phyloP scores from a whole-genome alignment of 2,329 filamentous ascomycete genomes.

The Dactylonectria macrodidyma region DNA sequence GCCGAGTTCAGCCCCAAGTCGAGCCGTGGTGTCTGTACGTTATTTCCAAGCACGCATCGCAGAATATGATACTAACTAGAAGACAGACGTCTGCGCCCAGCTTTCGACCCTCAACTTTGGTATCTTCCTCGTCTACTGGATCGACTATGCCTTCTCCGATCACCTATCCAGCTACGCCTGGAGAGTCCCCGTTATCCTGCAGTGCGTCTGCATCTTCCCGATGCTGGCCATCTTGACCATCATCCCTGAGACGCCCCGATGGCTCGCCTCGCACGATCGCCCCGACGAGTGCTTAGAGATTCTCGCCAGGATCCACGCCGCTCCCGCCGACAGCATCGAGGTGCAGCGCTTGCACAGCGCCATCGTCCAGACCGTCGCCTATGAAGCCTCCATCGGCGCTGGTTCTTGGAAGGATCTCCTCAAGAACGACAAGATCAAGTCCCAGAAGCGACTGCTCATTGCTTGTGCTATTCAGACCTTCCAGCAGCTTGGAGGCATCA shows the following conservation, averaged over 20 bases:
- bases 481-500: constrained; percentile 66
- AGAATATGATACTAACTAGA: neutral
- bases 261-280: constrained; percentile 57
- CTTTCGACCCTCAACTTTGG: constrained; percentile 64
- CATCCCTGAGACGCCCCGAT: constrained; percentile 61
- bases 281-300: constrained; percentile 55
- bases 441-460: constrained; percentile 50
- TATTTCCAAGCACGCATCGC: neutral
- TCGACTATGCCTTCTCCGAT: constrained; percentile 59
- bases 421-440: constrained; percentile 52
- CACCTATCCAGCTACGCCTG: constrained; percentile 53
- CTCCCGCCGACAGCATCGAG: constrained; percentile 38
- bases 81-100: constrained; percentile 60
- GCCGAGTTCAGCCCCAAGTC: constrained; percentile 60
- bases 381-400: constrained; percentile 51
- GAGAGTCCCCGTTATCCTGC: constrained; percentile 59
- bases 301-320: constrained; percentile 54
- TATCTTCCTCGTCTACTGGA: constrained; percentile 62
- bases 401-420: constrained; percentile 51
- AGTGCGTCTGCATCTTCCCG: constrained; percentile 57
- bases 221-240: constrained; percentile 56
- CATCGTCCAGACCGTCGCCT: constrained; percentile 52
- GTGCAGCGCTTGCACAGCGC: constrained; percentile 47
- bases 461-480: constrained; percentile 50
- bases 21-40: constrained; percentile 52